phyloP scores from a whole-genome alignment of 352 stramenopile genomes.

The Aphanomyces invadans region DNA sequence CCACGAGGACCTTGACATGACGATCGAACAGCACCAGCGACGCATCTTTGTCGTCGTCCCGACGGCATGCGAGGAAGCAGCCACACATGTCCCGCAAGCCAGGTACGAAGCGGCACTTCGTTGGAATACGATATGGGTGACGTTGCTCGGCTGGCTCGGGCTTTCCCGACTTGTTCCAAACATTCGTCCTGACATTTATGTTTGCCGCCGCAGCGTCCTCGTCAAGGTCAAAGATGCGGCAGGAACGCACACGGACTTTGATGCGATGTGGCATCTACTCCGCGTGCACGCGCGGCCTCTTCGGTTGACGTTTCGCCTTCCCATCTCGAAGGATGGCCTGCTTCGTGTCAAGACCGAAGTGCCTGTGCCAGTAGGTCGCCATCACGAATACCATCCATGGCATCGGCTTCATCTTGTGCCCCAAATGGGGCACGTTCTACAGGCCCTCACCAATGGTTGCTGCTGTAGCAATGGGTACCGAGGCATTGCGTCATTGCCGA shows the following conservation, averaged over 20 bases:
- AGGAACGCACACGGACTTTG: slow-evolving; percentile 3
- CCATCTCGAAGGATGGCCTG: slow-evolving; percentile 16
- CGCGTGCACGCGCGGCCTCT: slow-evolving; percentile 13
- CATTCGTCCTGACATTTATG: neutral
- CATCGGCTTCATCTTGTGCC: too few species aligned
- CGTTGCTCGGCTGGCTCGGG: too few species aligned
- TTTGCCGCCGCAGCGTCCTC: slow-evolving; percentile 12
- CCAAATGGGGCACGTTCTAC: too few species aligned
- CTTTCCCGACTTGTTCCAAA: too few species aligned
- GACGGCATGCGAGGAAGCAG: neutral
- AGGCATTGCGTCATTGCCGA: neutral
- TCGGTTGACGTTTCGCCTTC: slow-evolving; percentile 13
- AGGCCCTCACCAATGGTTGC: too few species aligned
- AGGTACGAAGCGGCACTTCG: slow-evolving; percentile 7
- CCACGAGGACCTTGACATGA: slow-evolving; percentile 6
- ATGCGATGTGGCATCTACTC: slow-evolving; percentile 21
- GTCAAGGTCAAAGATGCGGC: neutral
- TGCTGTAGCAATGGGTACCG: slow-evolving; percentile 22
- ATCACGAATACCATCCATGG: too few species aligned
- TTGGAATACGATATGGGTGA: too few species aligned
- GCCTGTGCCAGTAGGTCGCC: slow-evolving; percentile 10
- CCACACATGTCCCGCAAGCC: neutral
- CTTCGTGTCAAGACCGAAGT: slow-evolving; percentile 6
- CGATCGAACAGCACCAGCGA: slow-evolving; percentile 5
- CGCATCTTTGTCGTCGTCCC: slow-evolving; percentile 11